phyloP scores from a whole-genome alignment of 192 early-diverging fungal species.

The Haplosporangium gracile region DNA sequence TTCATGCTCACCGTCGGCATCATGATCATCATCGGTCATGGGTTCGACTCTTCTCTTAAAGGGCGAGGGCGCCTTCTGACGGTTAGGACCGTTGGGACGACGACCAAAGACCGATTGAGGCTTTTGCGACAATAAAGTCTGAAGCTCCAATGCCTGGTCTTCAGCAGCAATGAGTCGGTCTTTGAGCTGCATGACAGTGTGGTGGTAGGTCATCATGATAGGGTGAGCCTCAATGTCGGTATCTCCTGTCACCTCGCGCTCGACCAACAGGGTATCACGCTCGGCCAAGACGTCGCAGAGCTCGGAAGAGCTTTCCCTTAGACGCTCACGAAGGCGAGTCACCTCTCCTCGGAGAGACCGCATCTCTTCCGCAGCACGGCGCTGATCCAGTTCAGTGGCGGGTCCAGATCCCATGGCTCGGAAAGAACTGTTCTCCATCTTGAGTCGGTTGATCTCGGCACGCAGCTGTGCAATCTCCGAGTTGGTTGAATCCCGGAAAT shows the following conservation, averaged over 20 bases:
- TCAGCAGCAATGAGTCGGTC: slow-evolving; percentile 45
- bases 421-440: slow-evolving; percentile 64
- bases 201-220: slow-evolving; percentile 50
- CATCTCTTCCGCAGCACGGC: slow-evolving; percentile 59
- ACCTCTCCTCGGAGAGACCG: slow-evolving; percentile 58
- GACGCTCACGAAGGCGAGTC: slow-evolving; percentile 60
- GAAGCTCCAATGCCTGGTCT: slow-evolving; percentile 55
- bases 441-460: slow-evolving; percentile 63
- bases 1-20: slow-evolving; percentile 51
- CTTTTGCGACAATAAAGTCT: slow-evolving; percentile 36
- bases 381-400: slow-evolving; percentile 39
- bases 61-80: slow-evolving; percentile 40
- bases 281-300: slow-evolving; percentile 61
- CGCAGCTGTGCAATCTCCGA: slow-evolving; percentile 69
- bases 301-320: slow-evolving; percentile 56
- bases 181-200: slow-evolving; percentile 55
- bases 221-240: slow-evolving; percentile 55
- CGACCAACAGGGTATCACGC: slow-evolving; percentile 66
- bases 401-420: slow-evolving; percentile 58
- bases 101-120: slow-evolving; percentile 41
- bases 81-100: slow-evolving; percentile 8
- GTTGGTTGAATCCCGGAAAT: slow-evolving; percentile 58
- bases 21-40: slow-evolving; percentile 39
- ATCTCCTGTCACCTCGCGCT: slow-evolving; percentile 58
- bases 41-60: slow-evolving; percentile 33